Percentiles rank a stretch among this genome's conserved stretches.
These are phyloP conservation scores for Austropuccinia psidii DNA, from an alignment of 1,284 basidiomycete species.

Conservation along the genomic window DNA sequence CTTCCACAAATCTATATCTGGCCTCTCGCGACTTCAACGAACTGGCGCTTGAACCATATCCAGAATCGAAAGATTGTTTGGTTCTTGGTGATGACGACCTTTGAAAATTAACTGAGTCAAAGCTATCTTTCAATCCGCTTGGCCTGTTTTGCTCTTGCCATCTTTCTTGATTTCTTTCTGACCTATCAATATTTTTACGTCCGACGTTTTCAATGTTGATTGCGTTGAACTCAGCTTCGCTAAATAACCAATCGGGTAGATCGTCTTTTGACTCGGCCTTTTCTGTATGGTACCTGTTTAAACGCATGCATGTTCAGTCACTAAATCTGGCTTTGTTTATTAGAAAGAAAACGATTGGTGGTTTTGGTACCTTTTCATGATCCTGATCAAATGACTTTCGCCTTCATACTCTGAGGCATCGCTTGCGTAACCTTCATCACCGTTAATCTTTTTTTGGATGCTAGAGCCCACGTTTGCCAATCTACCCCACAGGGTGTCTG, in stretches of 20 bases:
- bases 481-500: slow-evolving; percentile 31
- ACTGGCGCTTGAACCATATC: slow-evolving; percentile 22
- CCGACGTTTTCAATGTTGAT: neutral
- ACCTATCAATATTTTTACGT: neutral
- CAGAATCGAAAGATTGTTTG: slow-evolving; percentile 28
- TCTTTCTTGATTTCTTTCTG: neutral
- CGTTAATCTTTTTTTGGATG: slow-evolving; percentile 23
- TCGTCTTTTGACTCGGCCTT: slow-evolving; percentile 25
- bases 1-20: no score
- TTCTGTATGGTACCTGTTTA: slow-evolving; percentile 10
- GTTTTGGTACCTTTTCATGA: slow-evolving; percentile 29
- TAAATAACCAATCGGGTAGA: slow-evolving; percentile 33
- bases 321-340: neutral
- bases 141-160: neutral
- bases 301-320: neutral
- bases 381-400: slow-evolving; percentile 35
- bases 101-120: neutral
- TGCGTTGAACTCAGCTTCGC: neutral
- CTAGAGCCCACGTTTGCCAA: slow-evolving; percentile 14
- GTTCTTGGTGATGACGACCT: neutral
- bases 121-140: slow-evolving; percentile 5
- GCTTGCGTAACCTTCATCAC: slow-evolving; percentile 35
- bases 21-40: neutral
- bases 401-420: slow-evolving; percentile 35
- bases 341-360: neutral